These are phyloP conservation scores for Pichia sp. DNA, from an alignment of 1,139 yeast genomes.

Conservation along the genomic window DNA sequence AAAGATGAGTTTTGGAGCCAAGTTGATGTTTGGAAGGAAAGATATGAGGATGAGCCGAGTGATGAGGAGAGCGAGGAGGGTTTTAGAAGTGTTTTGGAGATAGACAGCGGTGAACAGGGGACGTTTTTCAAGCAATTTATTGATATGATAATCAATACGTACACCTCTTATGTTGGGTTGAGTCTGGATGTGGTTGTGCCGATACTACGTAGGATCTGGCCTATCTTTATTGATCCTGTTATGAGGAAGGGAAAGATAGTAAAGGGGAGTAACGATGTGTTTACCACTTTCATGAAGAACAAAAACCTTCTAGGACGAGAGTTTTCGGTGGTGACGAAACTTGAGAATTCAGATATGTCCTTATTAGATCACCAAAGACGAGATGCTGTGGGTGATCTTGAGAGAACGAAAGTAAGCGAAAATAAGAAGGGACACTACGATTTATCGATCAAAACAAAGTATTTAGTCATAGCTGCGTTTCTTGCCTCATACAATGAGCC, in stretches of 20 bases:
- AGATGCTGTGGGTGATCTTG: conserved; percentile 7
- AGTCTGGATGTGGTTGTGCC: conserved; percentile 26
- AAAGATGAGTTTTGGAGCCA: conserved; percentile 20
- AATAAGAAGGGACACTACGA: conserved; percentile 32
- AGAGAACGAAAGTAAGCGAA: not conserved
- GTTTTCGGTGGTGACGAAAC: conserved; percentile 22
- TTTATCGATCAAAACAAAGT: conserved; percentile 47
- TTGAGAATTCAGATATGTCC: conserved; percentile 18
- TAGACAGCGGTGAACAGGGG: conserved; percentile 5
- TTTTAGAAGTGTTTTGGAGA: not conserved
- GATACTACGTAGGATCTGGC: conserved; percentile 29
- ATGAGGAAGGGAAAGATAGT: conserved; percentile 19
- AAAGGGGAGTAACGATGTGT: conserved; percentile 26
- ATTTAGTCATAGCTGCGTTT: conserved; percentile 48
- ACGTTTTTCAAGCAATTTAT: conserved; percentile 24
- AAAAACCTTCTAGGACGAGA: conserved; percentile 27
- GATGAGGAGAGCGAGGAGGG: conserved; percentile 3
- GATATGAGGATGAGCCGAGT: not conserved
- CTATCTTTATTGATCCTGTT: conserved; percentile 27
- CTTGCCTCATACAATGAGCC: conserved; percentile 48
- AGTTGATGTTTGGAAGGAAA: not conserved
- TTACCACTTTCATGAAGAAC: conserved; percentile 26
- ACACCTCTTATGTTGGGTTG: conserved; percentile 26
- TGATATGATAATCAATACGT: conserved; percentile 28
- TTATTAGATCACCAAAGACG: conserved; percentile 10